Percentiles rank a stretch among this genome's conserved stretches.
phyloP scores from a whole-genome alignment of 805 yeast genomes.

The Teunomyces barrocoloradensis region DNA sequence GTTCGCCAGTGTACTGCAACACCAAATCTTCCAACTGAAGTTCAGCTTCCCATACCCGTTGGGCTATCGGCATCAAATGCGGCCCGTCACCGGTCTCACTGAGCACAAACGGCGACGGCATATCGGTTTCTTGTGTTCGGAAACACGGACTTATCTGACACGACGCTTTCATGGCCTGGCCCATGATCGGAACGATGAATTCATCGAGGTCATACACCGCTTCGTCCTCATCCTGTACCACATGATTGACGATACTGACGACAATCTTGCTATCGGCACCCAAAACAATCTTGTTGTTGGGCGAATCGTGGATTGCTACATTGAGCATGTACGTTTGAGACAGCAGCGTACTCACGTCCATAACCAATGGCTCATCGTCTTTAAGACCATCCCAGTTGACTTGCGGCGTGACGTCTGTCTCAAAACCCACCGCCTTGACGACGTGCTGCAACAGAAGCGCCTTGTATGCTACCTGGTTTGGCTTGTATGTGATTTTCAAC shows the following conservation, averaged over 20 bases:
- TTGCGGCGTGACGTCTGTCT: constrained; percentile 16
- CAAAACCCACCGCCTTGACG: constrained; percentile 16
- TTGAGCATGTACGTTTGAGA: constrained; percentile 14
- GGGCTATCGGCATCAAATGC: constrained; percentile 28
- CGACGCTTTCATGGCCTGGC: constrained; percentile 20
- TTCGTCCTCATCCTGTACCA: constrained; percentile 17
- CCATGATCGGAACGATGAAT: constrained; percentile 22
- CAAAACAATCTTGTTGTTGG: constrained; percentile 9
- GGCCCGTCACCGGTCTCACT: constrained; percentile 9
- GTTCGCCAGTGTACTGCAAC: constrained; percentile 2
- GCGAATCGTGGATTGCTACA: constrained; percentile 21
- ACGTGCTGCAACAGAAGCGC: constrained; percentile 21
- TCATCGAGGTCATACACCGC: constrained; percentile 21
- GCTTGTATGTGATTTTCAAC: constrained; percentile 17
- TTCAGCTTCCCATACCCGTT: constrained; percentile 27
- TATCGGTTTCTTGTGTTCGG: constrained; percentile 24
- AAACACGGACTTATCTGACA: constrained; percentile 26
- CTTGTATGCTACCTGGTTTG: constrained; percentile 15
- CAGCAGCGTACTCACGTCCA: constrained; percentile 7
- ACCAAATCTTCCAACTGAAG: constrained; percentile 4
- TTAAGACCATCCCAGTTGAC: constrained; percentile 35
- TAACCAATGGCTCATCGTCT: constrained; percentile 38
- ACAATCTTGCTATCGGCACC: constrained; percentile 9
- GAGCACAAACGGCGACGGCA: constrained; percentile 39
- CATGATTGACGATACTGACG: constrained; percentile 25